Evolutionary conservation across 257 asterid species (phyloP).

Genomic region (Ophiorrhiza pumila): DNA sequence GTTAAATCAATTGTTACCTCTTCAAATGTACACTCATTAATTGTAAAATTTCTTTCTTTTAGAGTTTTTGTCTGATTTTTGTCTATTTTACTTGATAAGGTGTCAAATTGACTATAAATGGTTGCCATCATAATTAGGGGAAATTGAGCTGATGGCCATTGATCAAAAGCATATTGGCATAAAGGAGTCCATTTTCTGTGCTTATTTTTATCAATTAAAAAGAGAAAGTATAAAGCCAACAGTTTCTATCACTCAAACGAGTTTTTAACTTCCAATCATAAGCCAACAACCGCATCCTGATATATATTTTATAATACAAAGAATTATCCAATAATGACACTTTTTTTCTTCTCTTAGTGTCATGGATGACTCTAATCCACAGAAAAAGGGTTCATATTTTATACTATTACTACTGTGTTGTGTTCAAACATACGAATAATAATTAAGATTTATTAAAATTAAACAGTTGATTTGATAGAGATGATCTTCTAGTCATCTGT

Average conservation of each 20-base stretch:
- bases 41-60: too few relatives aligned
- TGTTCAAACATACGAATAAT: too few relatives aligned
- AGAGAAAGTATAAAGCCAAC: neutral
- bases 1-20: too few relatives aligned
- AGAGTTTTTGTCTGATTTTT: too few relatives aligned
- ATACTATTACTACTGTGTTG: too few relatives aligned
- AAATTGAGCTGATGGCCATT: too few relatives aligned
- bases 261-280: constrained; percentile 27
- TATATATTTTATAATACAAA: constrained; percentile 10
- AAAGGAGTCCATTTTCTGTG: too few relatives aligned
- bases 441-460: neutral
- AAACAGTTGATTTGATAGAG: constrained; percentile 40
- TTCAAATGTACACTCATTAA: too few relatives aligned
- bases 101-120: too few relatives aligned
- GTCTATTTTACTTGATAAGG: too few relatives aligned
- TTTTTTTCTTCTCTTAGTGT: constrained; percentile 32
- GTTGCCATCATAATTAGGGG: too few relatives aligned
- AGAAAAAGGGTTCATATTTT: constrained; percentile 32
- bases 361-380: constrained; percentile 66
- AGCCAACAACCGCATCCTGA: constrained; percentile 50
- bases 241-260: neutral
- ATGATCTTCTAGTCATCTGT: constrained; percentile 33
- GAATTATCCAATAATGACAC: constrained; percentile 13
- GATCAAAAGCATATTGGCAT: too few relatives aligned
- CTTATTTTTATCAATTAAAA: neutral